These are phyloP conservation scores for Fusarium cyanostomum DNA, from an alignment of 2,329 filamentous ascomycete genomes.

Conservation along the genomic window DNA sequence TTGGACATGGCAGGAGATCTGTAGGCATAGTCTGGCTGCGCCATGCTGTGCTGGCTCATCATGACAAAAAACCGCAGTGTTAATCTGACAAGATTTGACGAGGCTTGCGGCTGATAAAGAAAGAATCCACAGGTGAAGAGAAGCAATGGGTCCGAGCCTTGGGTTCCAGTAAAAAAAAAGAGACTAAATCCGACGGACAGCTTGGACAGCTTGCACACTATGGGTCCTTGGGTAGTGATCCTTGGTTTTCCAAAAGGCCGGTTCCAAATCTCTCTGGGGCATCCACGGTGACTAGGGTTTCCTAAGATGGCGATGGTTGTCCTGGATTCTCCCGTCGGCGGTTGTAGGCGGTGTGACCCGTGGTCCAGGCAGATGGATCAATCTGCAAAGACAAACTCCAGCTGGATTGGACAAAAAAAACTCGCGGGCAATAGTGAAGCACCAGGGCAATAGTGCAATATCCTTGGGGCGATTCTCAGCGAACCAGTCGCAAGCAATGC, in stretches of 20 bases:
- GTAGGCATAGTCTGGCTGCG: constrained; percentile 60
- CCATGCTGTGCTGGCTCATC: constrained; percentile 55
- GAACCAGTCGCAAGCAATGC: constrained; percentile 39
- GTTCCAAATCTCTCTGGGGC: constrained; percentile 41
- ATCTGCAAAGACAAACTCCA: constrained; percentile 39
- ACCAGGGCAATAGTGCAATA: constrained; percentile 41
- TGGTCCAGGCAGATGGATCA: constrained; percentile 41
- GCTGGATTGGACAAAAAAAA: constrained; percentile 38
- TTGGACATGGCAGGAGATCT: constrained; percentile 56
- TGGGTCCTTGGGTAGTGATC: constrained; percentile 46
- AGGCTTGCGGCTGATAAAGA: constrained; percentile 46
- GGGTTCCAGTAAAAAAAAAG: constrained; percentile 41
- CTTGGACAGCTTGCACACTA: constrained; percentile 44
- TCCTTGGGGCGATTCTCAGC: constrained; percentile 38
- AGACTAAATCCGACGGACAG: constrained; percentile 43
- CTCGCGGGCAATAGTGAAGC: constrained; percentile 39
- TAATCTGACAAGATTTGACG: constrained; percentile 37
- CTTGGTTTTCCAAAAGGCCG: constrained; percentile 42
- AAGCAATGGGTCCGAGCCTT: constrained; percentile 39
- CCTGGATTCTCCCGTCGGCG: constrained; percentile 41
- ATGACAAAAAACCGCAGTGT: constrained; percentile 41
- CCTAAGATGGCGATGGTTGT: constrained; percentile 41
- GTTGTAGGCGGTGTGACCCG: constrained; percentile 45
- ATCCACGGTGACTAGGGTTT: constrained; percentile 45
- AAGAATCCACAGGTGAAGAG: constrained; percentile 42